phyloP scores from a whole-genome alignment of 768 basidiomycete species.

The Boletales sp. region DNA sequence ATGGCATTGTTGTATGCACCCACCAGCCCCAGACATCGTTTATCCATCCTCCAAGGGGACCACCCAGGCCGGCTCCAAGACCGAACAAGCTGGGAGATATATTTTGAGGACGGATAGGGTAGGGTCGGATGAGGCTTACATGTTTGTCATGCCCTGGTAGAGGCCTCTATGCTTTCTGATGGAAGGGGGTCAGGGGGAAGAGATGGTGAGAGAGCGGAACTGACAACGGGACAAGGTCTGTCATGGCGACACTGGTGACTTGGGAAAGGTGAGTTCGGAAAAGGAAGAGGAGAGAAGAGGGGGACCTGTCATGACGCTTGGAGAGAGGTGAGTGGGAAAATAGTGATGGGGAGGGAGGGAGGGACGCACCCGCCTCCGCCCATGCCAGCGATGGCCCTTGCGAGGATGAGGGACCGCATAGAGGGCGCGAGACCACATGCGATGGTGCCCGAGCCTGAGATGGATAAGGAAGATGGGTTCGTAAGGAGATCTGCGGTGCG shows the following conservation, averaged over 20 bases:
- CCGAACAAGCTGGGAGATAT: conserved; percentile 63
- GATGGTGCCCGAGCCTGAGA: conserved; percentile 73
- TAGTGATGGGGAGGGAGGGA: background rate
- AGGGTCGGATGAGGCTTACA: conserved; percentile 44
- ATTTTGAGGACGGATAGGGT: conserved; percentile 7
- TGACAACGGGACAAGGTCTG: conserved; percentile 87
- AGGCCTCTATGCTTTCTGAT: conserved; percentile 78
- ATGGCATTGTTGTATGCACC: conserved; percentile 21
- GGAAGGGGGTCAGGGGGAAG: conserved; percentile 1
- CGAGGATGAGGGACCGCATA: conserved; percentile 78
- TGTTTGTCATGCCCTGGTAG: conserved; percentile 89
- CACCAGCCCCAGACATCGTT: conserved; percentile 86
- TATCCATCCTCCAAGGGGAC: conserved; percentile 80
- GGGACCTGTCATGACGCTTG: conserved; percentile 80
- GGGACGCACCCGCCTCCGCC: conserved; percentile 81
- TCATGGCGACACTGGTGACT: conserved; percentile 83
- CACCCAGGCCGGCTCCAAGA: conserved; percentile 76
- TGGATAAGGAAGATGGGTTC: conserved; percentile 14
- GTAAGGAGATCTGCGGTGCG: conserved; percentile 18
- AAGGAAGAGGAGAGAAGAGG: conserved; percentile 2
- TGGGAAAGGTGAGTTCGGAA: conserved; percentile 19
- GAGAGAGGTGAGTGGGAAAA: conserved; percentile 15
- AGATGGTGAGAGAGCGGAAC: conserved; percentile 23
- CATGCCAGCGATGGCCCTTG: conserved; percentile 86
- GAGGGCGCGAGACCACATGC: conserved; percentile 84